Percentiles rank a stretch among this genome's conserved stretches.
These are phyloP conservation scores for Akebia trifoliata DNA, from an alignment of 164 flowering plant genomes.

Conservation along the genomic window DNA sequence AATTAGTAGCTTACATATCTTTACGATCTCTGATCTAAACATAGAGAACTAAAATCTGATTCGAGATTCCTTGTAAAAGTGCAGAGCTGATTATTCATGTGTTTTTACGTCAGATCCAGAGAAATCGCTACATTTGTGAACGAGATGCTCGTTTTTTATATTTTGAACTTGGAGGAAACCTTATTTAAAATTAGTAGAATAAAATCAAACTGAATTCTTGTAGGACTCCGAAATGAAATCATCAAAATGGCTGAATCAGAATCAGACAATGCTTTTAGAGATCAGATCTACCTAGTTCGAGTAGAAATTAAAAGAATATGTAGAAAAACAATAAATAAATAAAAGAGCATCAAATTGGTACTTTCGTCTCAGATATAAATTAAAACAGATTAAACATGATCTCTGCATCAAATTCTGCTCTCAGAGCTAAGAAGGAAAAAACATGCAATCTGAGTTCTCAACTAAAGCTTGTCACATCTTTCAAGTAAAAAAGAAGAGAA, in stretches of 20 bases:
- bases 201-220: too few species aligned
- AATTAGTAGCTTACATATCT: background rate
- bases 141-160: too few species aligned
- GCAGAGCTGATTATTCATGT: background rate
- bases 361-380: background rate
- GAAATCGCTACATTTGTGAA: background rate
- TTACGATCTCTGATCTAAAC: background rate
- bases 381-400: conserved; percentile 3
- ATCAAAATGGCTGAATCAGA: too few species aligned
- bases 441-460: background rate
- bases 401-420: background rate
- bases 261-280: too few species aligned
- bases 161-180: too few species aligned
- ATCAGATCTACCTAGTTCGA: too few species aligned
- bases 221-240: too few species aligned
- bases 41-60: background rate
- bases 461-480: background rate
- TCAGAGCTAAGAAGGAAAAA: too few species aligned
- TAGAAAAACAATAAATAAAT: background rate
- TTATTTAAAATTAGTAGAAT: too few species aligned
- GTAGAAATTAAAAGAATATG: too few species aligned
- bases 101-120: background rate
- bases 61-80: background rate
- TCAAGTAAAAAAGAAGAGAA: background rate
- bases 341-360: background rate